Base-by-base conservation (phyloP, 768 basidiomycete species). In the Xerocomellus amylosporus region DNA sequence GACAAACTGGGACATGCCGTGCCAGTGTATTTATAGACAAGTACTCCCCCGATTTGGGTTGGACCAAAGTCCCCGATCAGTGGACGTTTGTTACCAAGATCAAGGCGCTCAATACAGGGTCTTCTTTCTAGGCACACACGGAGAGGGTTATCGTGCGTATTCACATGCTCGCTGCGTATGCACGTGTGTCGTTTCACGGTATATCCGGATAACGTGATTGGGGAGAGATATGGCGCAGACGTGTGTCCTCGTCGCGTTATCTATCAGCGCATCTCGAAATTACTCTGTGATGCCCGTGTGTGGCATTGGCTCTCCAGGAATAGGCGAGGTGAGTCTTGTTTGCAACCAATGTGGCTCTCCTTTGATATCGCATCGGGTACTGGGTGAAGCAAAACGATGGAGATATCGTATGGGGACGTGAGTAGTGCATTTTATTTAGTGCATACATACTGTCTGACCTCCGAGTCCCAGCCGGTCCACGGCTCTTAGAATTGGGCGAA, bases 391-490 rank as follows among this genome's bases (percentile, higher is more conserved):
- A 81, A 2, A 69, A 85, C 1, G 86, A 90, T 58, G 84, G 75
- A 7, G 78, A 84, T 43, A 66, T 87, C 13, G 69, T 69, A 8
- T 88, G 87, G 87, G 87, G 87, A 22, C 87, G 85, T 84, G 59
- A 60, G 84, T 77, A 0, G 17, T 6, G 5, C 13, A 3, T 28
- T 37, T 51, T 49, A 19, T 12, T 43, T 15, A 15, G 40, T 24
- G 24, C 24, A 40, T 13, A 19, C 39, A 15, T 6, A 22, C 15
- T 5, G n/a, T 46, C 46, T 31, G 19, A 22, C n/a, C 45, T 17
- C 43, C 51, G 24, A 36, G 20, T 13, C 5, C 7, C 19, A 31
- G 30, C 40, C 7, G 20, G 30, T 61, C 80, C 86, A 7, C 71
- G 78, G 33, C 75, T 87, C 26, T 88, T 86, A 0, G 62, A 65